A percentile compares a stretch with the other conserved stretches of the same genome.
phyloP scores from a whole-genome alignment of 768 basidiomycete species.

The Rhodotorula babjevae region DNA sequence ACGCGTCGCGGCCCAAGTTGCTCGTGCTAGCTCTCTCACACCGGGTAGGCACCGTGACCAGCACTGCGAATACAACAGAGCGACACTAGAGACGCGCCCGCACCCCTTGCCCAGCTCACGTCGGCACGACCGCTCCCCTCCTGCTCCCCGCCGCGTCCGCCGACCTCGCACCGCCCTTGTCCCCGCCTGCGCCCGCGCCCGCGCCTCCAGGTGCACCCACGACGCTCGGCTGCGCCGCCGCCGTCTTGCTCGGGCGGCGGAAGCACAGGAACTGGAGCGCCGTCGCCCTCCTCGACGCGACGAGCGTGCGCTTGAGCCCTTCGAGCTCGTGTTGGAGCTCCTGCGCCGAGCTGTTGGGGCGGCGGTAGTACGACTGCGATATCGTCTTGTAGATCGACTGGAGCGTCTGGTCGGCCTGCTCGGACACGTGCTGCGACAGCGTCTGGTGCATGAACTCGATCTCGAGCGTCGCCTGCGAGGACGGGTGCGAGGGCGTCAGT shows the following conservation, averaged over 20 bases:
- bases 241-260: constrained; percentile 20
- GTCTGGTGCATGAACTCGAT: constrained; percentile 99
- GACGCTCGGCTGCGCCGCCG: constrained; percentile 1
- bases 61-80: neutral
- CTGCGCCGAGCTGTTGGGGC: constrained; percentile 66
- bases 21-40: too few species aligned
- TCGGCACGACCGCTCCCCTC: constrained; percentile 14
- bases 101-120: neutral
- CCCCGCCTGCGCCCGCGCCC: neutral
- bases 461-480: constrained; percentile 81
- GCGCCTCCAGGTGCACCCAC: constrained; percentile 7
- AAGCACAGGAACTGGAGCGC: constrained; percentile 85
- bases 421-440: constrained; percentile 77
- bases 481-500: too few species aligned
- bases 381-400: constrained; percentile 92
- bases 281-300: constrained; percentile 81
- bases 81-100: neutral
- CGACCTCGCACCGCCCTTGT: neutral
- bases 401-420: constrained; percentile 71
- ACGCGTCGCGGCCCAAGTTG: too few species aligned
- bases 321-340: constrained; percentile 83
- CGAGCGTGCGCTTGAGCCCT: constrained; percentile 81
- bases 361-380: constrained; percentile 81
- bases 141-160: neutral
- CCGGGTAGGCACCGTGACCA: too few species aligned